Conservation (phyloP, 306 rosid species). For the Quercus mongolica region DNA sequence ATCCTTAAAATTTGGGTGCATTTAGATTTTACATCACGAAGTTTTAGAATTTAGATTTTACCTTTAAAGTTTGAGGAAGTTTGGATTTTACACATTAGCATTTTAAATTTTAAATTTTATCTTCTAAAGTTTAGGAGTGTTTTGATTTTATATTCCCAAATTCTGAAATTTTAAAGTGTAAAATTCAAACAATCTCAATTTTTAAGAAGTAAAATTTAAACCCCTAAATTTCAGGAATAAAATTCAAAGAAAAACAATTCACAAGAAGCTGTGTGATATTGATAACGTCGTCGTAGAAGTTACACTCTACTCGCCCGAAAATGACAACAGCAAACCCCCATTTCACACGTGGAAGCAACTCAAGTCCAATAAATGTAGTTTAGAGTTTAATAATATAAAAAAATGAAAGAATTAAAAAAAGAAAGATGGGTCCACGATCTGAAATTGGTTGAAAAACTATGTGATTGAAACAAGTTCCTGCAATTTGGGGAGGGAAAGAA, state of each 20-base stretch:
- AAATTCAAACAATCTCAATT: no score
- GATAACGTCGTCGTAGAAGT: no score
- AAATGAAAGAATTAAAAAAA: no score
- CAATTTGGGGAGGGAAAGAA: neutral
- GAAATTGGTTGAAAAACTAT: neutral
- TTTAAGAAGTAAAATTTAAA: no score
- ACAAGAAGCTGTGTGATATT: neutral
- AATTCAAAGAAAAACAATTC: neutral
- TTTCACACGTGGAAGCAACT: conserved; percentile 1
- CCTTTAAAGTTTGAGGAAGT: accelerated
- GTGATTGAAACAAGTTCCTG: neutral
- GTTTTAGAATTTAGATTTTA: no score
- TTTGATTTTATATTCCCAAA: accelerated
- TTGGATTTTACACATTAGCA: accelerated
- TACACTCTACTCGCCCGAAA: neutral
- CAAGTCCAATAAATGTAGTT: neutral
- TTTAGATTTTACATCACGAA: neutral
- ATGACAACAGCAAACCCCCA: neutral
- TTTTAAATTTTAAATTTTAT: no score
- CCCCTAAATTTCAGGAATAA: no score
- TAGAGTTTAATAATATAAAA: no score
- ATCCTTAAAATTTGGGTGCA: no score
- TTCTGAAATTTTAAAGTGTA: accelerated
- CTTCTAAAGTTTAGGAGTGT: accelerated
- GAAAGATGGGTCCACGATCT: neutral